Percentiles rank a stretch among this genome's conserved stretches.
phyloP scores from a whole-genome alignment of 2,329 filamentous ascomycete species.

The Cladophialophora carrionii region DNA sequence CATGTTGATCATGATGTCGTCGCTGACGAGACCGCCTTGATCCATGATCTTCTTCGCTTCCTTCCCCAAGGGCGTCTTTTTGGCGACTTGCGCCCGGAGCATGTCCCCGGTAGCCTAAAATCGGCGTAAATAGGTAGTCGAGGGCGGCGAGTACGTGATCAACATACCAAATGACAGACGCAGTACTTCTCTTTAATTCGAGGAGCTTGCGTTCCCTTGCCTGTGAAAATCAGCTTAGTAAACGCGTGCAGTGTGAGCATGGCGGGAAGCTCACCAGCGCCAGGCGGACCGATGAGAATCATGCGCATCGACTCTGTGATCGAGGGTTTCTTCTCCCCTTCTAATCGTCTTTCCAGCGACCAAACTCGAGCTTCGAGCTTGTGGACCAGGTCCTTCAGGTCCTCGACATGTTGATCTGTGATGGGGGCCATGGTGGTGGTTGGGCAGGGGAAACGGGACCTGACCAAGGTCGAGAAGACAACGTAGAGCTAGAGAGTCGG shows the following conservation, averaged over 20 bases:
- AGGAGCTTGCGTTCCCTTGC: slow-evolving; percentile 98
- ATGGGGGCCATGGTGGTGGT: slow-evolving; percentile 76
- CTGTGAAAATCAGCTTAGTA: slow-evolving; percentile 54
- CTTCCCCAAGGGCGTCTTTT: slow-evolving; percentile 90
- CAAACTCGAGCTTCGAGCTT: slow-evolving; percentile 84
- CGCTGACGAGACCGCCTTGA: slow-evolving; percentile 92
- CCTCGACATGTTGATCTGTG: slow-evolving; percentile 76
- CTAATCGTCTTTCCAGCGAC: slow-evolving; percentile 76
- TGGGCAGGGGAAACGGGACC: slow-evolving; percentile 34
- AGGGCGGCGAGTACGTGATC: background rate
- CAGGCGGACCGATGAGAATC: slow-evolving; percentile 96
- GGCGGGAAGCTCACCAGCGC: slow-evolving; percentile 72
- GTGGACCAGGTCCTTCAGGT: slow-evolving; percentile 80
- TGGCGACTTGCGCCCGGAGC: slow-evolving; percentile 96
- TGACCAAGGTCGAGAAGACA: slow-evolving; percentile 41
- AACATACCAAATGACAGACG: slow-evolving; percentile 89
- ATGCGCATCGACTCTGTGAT: slow-evolving; percentile 75
- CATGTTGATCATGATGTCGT: slow-evolving; percentile 99
- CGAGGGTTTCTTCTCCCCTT: slow-evolving; percentile 56
- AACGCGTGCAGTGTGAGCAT: slow-evolving; percentile 14
- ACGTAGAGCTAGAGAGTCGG: slow-evolving; percentile 36
- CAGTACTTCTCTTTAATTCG: slow-evolving; percentile 98
- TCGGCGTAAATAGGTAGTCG: background rate
- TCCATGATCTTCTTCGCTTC: slow-evolving; percentile 99
- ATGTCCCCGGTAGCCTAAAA: slow-evolving; percentile 93